Evolutionary conservation across 2,329 filamentous ascomycete species (phyloP).

Genomic region (Penicillium hordei): DNA sequence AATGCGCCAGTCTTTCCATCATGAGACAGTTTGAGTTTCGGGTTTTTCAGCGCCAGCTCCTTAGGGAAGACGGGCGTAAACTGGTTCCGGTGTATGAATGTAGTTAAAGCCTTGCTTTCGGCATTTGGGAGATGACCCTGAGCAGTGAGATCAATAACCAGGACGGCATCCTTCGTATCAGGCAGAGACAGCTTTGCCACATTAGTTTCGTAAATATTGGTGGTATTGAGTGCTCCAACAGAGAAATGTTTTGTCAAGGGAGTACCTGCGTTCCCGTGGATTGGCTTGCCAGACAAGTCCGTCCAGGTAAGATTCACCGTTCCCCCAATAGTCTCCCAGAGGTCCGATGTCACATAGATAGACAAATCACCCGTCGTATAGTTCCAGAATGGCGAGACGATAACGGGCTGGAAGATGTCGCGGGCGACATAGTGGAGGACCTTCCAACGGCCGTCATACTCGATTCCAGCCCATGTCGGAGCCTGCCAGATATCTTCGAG

Average conservation of each 20-base stretch:
- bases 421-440: constrained; percentile 59
- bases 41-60: constrained; percentile 50
- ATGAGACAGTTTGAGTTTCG: constrained; percentile 45
- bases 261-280: constrained; percentile 40
- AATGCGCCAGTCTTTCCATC: constrained; percentile 39
- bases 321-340: constrained; percentile 53
- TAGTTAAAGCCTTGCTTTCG: constrained; percentile 31
- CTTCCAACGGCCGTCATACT: constrained; percentile 65
- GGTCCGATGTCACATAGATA: constrained; percentile 58
- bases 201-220: constrained; percentile 46
- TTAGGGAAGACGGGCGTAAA: constrained; percentile 52
- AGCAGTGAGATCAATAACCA: constrained; percentile 48
- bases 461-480: constrained; percentile 63
- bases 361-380: constrained; percentile 51
- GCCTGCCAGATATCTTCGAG: constrained; percentile 66
- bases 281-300: constrained; percentile 48
- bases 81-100: constrained; percentile 53
- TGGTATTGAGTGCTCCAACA: constrained; percentile 55
- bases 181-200: constrained; percentile 36
- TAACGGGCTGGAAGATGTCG: constrained; percentile 59
- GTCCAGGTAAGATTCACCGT: constrained; percentile 54
- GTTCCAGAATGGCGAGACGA: constrained; percentile 60
- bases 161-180: constrained; percentile 40
- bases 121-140: constrained; percentile 51
- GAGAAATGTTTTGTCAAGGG: constrained; percentile 39